Conservation (phyloP, 2,329 filamentous ascomycete species). For the Ophiobolus disseminans region DNA sequence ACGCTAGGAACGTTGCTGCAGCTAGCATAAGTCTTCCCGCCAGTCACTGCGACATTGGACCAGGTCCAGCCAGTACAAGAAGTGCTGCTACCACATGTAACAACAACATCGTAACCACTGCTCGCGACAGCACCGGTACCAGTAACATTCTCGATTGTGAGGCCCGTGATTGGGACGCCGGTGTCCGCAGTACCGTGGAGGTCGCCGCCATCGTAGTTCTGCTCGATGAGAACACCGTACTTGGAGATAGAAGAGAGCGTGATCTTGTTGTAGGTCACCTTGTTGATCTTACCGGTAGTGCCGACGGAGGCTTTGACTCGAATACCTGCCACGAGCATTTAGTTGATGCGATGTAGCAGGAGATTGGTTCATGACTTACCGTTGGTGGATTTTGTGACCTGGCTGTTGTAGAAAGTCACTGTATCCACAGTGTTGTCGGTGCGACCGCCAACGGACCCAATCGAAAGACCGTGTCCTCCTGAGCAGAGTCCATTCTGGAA, state of each 20-base stretch:
- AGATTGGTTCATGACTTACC: too few species aligned
- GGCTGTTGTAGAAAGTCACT: constrained; percentile 59
- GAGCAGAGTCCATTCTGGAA: constrained; percentile 55
- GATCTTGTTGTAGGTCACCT: constrained; percentile 57
- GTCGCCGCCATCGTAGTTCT: constrained; percentile 59
- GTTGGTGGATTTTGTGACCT: constrained; percentile 60
- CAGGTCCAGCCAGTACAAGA: constrained; percentile 63
- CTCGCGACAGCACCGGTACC: constrained; percentile 45
- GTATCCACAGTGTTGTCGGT: constrained; percentile 61
- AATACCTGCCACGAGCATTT: too few species aligned
- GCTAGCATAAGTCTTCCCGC: constrained; percentile 46
- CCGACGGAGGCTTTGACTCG: constrained; percentile 64
- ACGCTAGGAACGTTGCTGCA: constrained; percentile 46
- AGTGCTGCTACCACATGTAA: constrained; percentile 59
- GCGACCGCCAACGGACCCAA: constrained; percentile 65
- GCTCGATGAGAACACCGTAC: constrained; percentile 60
- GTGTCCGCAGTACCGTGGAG: constrained; percentile 54
- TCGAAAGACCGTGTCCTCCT: constrained; percentile 64
- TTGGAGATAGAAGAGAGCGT: constrained; percentile 52
- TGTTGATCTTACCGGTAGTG: constrained; percentile 59
- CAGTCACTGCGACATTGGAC: constrained; percentile 51
- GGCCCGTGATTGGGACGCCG: constrained; percentile 55
- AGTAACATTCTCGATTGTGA: constrained; percentile 51
- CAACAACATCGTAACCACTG: constrained; percentile 58
- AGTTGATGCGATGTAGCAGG: too few species aligned